These are phyloP conservation scores for Coniella lustricola DNA, from an alignment of 2,329 filamentous ascomycete species.

Conservation along the genomic window DNA sequence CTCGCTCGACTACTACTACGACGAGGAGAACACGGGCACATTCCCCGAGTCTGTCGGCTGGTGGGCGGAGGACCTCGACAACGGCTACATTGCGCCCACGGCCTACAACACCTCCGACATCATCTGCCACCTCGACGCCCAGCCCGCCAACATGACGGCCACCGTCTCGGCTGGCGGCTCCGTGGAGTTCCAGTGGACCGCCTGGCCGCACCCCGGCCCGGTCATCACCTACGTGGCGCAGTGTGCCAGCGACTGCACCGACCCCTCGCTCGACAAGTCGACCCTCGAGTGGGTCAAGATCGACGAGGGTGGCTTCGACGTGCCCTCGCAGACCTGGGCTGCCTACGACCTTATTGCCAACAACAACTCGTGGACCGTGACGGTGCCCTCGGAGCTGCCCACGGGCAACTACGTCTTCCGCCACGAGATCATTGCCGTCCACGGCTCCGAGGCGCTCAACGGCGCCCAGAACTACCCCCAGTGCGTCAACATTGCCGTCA, in stretches of 20 bases:
- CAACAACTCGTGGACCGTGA: constrained; percentile 39
- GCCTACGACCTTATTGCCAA: constrained; percentile 36
- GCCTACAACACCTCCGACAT: constrained; percentile 13
- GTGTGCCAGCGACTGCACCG: constrained; percentile 19
- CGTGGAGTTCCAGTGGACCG: constrained; percentile 20
- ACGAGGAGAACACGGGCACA: constrained; percentile 22
- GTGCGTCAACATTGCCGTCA: constrained; percentile 39
- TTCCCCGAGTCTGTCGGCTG: constrained; percentile 23
- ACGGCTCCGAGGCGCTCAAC: constrained; percentile 31
- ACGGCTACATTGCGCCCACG: constrained; percentile 7
- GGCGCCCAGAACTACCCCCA: constrained; percentile 42
- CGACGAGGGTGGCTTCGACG: constrained; percentile 26
- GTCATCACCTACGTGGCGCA: constrained; percentile 25
- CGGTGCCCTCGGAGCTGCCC: constrained; percentile 28
- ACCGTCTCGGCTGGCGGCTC: constrained; percentile 16
- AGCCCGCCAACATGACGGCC: constrained; percentile 10
- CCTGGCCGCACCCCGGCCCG: constrained; percentile 26
- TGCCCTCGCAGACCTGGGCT: constrained; percentile 26
- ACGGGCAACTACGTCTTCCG: constrained; percentile 39
- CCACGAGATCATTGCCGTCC: constrained; percentile 43
- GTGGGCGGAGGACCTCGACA: constrained; percentile 25
- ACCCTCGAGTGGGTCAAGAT: constrained; percentile 31
- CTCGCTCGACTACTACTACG: constrained; percentile 18
- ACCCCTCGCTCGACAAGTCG: constrained; percentile 25
- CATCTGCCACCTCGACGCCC: constrained; percentile 7